Percentiles rank a stretch among this genome's conserved stretches.
phyloP scores from a whole-genome alignment of 495 filamentous ascomycete species.

The Neurospora cerealis region DNA sequence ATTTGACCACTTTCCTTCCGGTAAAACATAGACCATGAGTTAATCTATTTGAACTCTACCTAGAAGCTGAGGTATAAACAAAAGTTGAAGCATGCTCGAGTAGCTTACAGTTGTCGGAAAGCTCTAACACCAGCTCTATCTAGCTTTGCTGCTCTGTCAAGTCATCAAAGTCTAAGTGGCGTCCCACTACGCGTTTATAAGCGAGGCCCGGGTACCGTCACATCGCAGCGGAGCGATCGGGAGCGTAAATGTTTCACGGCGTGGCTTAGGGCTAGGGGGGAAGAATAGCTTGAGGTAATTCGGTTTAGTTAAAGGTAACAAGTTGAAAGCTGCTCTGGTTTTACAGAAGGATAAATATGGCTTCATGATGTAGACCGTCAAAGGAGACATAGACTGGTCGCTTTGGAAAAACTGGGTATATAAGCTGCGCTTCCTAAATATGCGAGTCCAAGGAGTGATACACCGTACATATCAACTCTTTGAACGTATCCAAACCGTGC shows the following conservation, averaged over 20 bases:
- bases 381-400: background rate
- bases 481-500: background rate
- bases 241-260: background rate
- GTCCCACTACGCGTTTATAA: background rate
- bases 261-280: background rate
- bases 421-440: background rate
- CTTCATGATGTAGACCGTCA: background rate
- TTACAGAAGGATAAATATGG: background rate
- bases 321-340: background rate
- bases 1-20: background rate
- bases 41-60: background rate
- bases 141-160: background rate
- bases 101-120: background rate
- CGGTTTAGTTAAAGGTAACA: background rate
- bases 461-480: background rate
- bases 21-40: background rate
- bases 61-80: background rate
- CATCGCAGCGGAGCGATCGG: background rate
- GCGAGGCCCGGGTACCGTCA: background rate
- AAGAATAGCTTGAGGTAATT: background rate
- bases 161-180: background rate
- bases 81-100: background rate
- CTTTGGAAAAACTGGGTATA: background rate
- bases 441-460: background rate
- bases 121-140: background rate